phyloP scores from a whole-genome alignment of 108 stramenopile genomes.

The Fistulifera pelliculosa region DNA sequence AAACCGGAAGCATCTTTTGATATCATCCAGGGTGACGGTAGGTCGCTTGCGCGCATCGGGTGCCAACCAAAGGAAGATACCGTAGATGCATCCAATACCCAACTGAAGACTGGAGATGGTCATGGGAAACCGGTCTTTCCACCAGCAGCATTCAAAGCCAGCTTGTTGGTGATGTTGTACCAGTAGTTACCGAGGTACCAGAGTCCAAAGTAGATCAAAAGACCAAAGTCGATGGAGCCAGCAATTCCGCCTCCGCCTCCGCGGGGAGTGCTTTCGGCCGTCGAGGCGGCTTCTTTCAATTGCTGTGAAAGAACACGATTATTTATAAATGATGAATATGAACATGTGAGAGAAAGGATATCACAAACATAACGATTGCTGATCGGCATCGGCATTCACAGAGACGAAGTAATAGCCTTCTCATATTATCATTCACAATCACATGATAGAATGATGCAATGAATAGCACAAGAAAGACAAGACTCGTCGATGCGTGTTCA shows the following conservation, averaged over 20 bases:
- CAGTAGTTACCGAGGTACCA: constrained; percentile 95
- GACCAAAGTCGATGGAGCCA: constrained; percentile 57
- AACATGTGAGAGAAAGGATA: no score
- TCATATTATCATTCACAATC: no score
- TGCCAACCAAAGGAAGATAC: constrained; percentile 83
- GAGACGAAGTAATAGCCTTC: no score
- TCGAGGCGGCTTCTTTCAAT: not conserved
- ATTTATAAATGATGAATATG: no score
- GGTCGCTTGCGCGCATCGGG: constrained; percentile 77
- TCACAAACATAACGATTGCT: no score
- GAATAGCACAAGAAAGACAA: no score
- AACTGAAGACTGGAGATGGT: constrained; percentile 81
- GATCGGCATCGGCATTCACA: not conserved
- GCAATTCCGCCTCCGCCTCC: constrained; percentile 18
- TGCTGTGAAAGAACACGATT: not conserved
- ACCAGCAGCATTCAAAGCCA: constrained; percentile 79
- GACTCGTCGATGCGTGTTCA: no score
- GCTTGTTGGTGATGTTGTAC: constrained; percentile 88
- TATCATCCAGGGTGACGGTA: constrained; percentile 61
- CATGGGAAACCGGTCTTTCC: constrained; percentile 88
- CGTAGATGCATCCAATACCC: constrained; percentile 79
- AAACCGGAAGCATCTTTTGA: constrained; percentile 88
- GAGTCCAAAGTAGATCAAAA: constrained; percentile 78
- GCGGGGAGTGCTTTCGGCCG: constrained; percentile 3
- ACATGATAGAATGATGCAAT: no score